Base-by-base conservation (phyloP, 768 basidiomycete species). In the Serendipita sp. region DNA sequence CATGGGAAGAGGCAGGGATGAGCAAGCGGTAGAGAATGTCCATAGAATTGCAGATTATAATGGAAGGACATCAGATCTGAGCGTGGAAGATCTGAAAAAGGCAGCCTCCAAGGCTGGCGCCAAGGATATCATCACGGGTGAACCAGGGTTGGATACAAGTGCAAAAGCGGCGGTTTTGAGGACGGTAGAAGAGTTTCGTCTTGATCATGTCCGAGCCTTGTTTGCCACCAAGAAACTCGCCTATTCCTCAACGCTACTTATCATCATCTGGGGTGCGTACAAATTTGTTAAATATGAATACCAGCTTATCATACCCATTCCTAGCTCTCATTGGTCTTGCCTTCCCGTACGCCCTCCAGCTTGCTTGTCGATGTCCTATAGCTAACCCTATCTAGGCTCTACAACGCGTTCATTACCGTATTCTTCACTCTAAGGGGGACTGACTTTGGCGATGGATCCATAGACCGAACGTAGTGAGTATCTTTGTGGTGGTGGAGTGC, bases 261-360 rank as follows among this genome's bases (percentile, higher is more conserved):
- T 84, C 46, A 38, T 74, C n/a, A 64, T 83, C 15, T 83, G 82
- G 82, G 81, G 80, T 78, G 64, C 64, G 73, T 69, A 41, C 41
- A 5, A 41, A 62, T 62, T 1, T 65, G 16, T 15, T 11, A 30
- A 66, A 34, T n/a, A 41, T 30, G 58, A 44, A 11, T 44, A 44
- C 32, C 34, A 32, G 32, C 16, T 41, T 18, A 28, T 66, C 41
- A 41, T 41, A 56, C 69, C 69, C 45, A 47, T 68, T 28, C 35
- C 67, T 67, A 87, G 86, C 82, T 1, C 76, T 89, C 47, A 89
- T 90, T 66, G 88, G 88, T 4, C 78, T 89, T 13, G 87, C 87
- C 2, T 88, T 85, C 68, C 86, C 88, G 76, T 84, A 67, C 72
- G 78, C 30, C 4, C 23, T 41, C 67, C 70, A 70, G 60, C 69